Conservation (phyloP, 163 green algal species). For the Trebouxia gelatinosa region DNA sequence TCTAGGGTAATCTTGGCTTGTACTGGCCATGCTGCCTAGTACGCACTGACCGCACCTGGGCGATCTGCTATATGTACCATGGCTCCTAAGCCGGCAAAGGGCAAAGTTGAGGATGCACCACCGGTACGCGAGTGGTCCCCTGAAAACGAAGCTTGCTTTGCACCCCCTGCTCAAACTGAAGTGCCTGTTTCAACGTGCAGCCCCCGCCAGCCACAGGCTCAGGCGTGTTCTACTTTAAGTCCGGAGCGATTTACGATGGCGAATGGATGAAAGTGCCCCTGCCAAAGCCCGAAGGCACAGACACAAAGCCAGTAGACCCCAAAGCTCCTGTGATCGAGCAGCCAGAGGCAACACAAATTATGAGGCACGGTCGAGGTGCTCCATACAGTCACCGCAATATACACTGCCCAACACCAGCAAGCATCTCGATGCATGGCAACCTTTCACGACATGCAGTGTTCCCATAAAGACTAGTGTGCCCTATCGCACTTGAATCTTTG, state of each 20-base stretch:
- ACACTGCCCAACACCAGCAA: neutral
- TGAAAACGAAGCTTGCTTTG: neutral
- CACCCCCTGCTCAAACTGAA: neutral
- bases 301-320: constrained; percentile 12
- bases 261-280: constrained; percentile 45
- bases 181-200: neutral
- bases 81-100: constrained; percentile 22
- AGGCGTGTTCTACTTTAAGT: constrained; percentile 60
- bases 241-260: constrained; percentile 54
- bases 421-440: neutral
- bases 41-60: no score
- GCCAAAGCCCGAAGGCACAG: constrained; percentile 43
- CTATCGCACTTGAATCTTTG: no score
- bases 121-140: neutral
- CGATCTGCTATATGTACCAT: no score
- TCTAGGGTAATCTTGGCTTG: no score
- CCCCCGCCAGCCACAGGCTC: constrained; percentile 31
- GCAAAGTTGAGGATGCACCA: constrained; percentile 19
- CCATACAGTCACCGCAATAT: neutral
- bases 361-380: constrained; percentile 56
- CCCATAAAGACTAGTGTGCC: neutral
- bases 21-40: no score
- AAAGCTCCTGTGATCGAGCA: constrained; percentile 30
- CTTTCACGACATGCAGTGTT: neutral
- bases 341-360: constrained; percentile 30